phyloP scores from a whole-genome alignment of 768 basidiomycete genomes.

The Russula emetica region DNA sequence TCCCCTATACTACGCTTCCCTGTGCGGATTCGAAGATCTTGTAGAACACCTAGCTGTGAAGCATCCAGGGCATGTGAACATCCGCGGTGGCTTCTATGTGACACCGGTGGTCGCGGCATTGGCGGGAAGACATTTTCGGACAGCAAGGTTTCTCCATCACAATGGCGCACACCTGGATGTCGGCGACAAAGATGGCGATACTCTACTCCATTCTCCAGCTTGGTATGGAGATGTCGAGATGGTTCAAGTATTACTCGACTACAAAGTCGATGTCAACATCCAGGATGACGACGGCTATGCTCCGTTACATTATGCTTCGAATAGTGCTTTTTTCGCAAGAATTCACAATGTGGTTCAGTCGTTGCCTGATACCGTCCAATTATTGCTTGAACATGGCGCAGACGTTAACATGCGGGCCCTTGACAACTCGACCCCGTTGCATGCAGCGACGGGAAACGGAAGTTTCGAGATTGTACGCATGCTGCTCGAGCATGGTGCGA shows the following conservation, averaged over 20 bases:
- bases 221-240: neutral
- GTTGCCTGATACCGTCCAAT: neutral
- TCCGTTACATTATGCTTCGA: neutral
- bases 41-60: neutral
- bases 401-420: no score
- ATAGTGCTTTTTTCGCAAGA: accelerated
- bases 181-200: neutral
- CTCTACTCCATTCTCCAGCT: neutral
- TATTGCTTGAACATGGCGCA: neutral
- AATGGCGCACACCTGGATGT: neutral
- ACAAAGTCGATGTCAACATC: neutral
- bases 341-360: neutral
- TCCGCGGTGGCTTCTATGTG: neutral
- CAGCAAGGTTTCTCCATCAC: neutral
- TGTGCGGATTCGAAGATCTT: neutral
- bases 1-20: neutral
- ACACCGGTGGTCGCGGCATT: neutral
- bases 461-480: neutral
- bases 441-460: no score
- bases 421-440: no score
- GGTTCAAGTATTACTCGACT: neutral
- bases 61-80: neutral
- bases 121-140: neutral
- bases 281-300: neutral
- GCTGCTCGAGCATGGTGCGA: neutral